Percentiles rank a stretch among this genome's conserved stretches.
These are phyloP conservation scores for Mallotus repandus DNA, from an alignment of 441 rosid genomes.

Conservation along the genomic window DNA sequence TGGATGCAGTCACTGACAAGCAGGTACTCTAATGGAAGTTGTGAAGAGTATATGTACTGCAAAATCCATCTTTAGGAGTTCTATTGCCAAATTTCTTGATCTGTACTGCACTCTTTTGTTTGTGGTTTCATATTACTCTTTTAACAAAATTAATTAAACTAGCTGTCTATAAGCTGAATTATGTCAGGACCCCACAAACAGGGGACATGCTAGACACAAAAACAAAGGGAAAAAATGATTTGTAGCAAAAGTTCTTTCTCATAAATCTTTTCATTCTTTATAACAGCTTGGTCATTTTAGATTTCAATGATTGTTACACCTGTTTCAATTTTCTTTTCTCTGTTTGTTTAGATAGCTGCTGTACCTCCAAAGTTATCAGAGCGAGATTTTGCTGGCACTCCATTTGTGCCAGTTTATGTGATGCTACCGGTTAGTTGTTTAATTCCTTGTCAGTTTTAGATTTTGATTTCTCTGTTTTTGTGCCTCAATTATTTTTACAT, in stretches of 20 bases:
- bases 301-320: constrained; percentile 5
- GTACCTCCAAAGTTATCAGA: constrained; percentile 56
- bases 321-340: constrained; percentile 12
- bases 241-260: not conserved
- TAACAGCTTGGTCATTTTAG: not conserved
- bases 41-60: not conserved
- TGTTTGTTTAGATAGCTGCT: constrained; percentile 51
- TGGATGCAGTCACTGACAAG: constrained; percentile 57
- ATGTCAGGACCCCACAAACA: not conserved
- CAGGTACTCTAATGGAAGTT: constrained; percentile 50
- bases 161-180: constrained; percentile 9
- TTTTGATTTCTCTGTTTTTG: not conserved
- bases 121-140: not conserved
- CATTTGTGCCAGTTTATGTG: constrained; percentile 86
- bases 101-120: not conserved
- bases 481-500: constrained; percentile 3
- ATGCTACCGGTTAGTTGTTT: constrained; percentile 81
- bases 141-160: constrained; percentile 1
- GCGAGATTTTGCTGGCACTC: constrained; percentile 78
- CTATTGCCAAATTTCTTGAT: constrained; percentile 14
- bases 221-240: no score
- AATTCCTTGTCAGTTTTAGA: not conserved
- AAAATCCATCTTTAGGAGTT: constrained; percentile 15
- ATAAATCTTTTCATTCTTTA: not conserved
- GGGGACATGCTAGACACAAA: no score